Percentiles rank a stretch among this genome's conserved stretches.
Evolutionary conservation across 2,329 filamentous ascomycete species (phyloP).

Genomic region (Sporothrix brunneoviolacea): DNA sequence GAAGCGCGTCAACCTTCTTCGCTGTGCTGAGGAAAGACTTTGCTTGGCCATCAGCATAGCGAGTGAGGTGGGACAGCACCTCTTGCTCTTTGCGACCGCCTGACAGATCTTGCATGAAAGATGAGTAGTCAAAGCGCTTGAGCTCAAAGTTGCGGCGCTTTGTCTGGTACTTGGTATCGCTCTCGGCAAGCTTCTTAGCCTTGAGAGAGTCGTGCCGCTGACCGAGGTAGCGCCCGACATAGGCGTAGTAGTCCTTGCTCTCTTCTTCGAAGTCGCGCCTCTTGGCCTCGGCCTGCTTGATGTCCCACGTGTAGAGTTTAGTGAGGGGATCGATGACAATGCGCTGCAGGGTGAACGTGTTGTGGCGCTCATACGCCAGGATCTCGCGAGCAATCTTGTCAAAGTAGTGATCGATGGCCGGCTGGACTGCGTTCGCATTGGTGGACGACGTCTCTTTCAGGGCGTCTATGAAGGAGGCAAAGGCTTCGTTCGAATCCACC

Average conservation of each 20-base stretch:
- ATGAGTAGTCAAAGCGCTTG: constrained; percentile 97
- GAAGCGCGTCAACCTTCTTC: constrained; percentile 77
- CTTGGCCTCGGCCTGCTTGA: constrained; percentile 95
- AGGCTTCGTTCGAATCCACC: constrained; percentile 75
- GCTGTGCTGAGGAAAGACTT: constrained; percentile 74
- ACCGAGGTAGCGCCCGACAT: constrained; percentile 90
- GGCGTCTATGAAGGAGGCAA: constrained; percentile 75
- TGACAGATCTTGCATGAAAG: constrained; percentile 98
- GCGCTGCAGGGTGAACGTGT: constrained; percentile 76
- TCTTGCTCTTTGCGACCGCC: constrained; percentile 98
- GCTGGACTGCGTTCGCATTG: constrained; percentile 94
- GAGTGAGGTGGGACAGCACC: constrained; percentile 87
- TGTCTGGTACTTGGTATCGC: constrained; percentile 90
- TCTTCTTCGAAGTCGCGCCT: constrained; percentile 98
- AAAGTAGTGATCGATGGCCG: constrained; percentile 95
- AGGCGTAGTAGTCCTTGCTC: constrained; percentile 96
- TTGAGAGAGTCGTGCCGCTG: constrained; percentile 93
- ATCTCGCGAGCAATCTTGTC: constrained; percentile 94
- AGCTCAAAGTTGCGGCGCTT: constrained; percentile 94
- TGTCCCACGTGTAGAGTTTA: constrained; percentile 89
- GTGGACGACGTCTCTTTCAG: constrained; percentile 81
- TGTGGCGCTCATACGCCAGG: constrained; percentile 75
- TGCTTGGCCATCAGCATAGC: constrained; percentile 86
- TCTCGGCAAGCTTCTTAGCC: constrained; percentile 92
- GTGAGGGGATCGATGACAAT: constrained; percentile 91